Base-by-base conservation (phyloP, 78 protist species). In the Dictyostelium firmibasis region DNA sequence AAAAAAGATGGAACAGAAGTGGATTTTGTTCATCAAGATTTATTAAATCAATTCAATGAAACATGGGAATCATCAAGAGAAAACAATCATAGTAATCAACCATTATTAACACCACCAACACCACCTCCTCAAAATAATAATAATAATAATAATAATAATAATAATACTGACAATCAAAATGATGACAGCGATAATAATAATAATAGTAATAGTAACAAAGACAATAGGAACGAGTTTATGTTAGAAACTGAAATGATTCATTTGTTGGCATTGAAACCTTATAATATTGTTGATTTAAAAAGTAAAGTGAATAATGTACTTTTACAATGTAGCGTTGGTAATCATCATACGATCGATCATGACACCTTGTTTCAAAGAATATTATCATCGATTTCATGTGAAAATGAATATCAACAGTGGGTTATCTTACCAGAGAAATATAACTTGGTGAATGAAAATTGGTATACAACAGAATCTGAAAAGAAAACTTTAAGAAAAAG, bases 131-230 rank as follows among this genome's bases (percentile, higher is more conserved):
- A 3, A 53, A 18, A 11, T 18, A 18, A 57, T 57, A 6, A 14
- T 41, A 78, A 78, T 78, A 78, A 44, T 44, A 78, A 43, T 78
- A 78, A 78, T 43, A 78, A 78, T 78, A 44, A 78, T 78, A 78
- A 77, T 75, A 75, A 33, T 35, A n/a, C n/a, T n/a, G n/a, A n/a
- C n/a, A n/a, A n/a, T n/a, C n/a, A n/a, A n/a, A n/a, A n/a, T n/a
- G n/a, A n/a, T n/a, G n/a, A n/a, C n/a, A n/a, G n/a, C n/a, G n/a
- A n/a, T 38, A 76, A 76, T 44, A 25, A 47, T 47, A 78, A 25
- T 78, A 47, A 29, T 47, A 50, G 18, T 38, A 41, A n/a, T 41
- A 38, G 38, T 75, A 75, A 36, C 23, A 76, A 76, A 4, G n/a
- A 76, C 8, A 76, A 76, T 76, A 76, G n/a, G 8, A 23, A 38